Evolutionary conservation across 192 early-diverging fungal genomes (phyloP).

Genomic region (Linnemannia zychae): DNA sequence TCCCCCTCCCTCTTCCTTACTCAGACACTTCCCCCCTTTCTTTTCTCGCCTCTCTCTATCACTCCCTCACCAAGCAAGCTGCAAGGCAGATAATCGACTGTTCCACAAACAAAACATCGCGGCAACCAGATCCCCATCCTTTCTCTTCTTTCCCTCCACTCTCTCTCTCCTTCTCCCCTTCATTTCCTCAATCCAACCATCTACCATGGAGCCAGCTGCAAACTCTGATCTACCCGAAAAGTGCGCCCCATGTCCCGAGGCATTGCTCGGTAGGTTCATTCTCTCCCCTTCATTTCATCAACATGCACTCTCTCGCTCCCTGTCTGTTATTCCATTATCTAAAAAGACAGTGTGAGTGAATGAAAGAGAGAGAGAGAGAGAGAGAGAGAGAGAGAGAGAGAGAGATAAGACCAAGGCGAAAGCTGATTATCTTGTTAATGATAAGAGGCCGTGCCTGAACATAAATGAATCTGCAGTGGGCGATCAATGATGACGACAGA

Average conservation of each 20-base stretch:
- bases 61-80: background rate
- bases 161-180: background rate
- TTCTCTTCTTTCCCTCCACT: background rate
- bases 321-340: too few relatives aligned
- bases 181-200: background rate
- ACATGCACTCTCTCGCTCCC: too few relatives aligned
- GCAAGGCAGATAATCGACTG: constrained; percentile 4
- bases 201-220: constrained; percentile 7
- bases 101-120: constrained; percentile 21
- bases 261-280: constrained; percentile 32
- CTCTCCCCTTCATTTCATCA: background rate
- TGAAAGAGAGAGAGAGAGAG: too few relatives aligned
- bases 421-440: too few relatives aligned
- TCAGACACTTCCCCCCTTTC: background rate
- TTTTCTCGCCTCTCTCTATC: background rate
- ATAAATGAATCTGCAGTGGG: background rate
- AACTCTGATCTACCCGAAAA: constrained; percentile 20
- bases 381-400: too few relatives aligned
- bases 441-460: too few relatives aligned
- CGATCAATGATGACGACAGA: background rate
- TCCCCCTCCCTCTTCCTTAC: background rate
- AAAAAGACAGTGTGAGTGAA: too few relatives aligned
- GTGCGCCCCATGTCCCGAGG: constrained; percentile 32
- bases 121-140: background rate
- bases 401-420: too few relatives aligned